phyloP scores from a whole-genome alignment of 2,329 filamentous ascomycete genomes.

The Aspergillus awamori region DNA sequence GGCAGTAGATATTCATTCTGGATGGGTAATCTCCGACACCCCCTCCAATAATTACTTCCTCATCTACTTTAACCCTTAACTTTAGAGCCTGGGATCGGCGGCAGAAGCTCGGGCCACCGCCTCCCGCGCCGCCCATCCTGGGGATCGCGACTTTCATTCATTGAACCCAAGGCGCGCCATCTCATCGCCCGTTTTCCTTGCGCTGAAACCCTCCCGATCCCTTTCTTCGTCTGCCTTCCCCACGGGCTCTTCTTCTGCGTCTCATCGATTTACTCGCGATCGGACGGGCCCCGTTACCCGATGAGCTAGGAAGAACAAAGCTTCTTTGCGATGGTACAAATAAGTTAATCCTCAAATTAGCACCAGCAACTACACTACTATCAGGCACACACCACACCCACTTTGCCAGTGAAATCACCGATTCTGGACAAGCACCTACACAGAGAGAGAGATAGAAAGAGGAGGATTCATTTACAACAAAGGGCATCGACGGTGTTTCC shows the following conservation, averaged over 20 bases:
- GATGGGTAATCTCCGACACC: too few relatives aligned
- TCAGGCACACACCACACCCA: slow-evolving; percentile 20
- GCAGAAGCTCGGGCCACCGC: slow-evolving; percentile 40
- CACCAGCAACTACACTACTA: background rate
- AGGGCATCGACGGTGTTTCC: slow-evolving; percentile 13
- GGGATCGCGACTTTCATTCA: slow-evolving; percentile 42
- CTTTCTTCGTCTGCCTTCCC: background rate
- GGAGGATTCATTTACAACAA: background rate
- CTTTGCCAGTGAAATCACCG: slow-evolving; percentile 19
- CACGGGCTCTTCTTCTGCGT: background rate
- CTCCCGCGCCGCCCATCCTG: slow-evolving; percentile 29
- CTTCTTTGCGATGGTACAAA: slow-evolving; percentile 34
- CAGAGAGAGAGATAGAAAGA: slow-evolving; percentile 8
- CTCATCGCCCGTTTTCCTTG: slow-evolving; percentile 19
- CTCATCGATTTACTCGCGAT: background rate
- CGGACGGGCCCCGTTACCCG: slow-evolving; percentile 8
- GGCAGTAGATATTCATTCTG: background rate
- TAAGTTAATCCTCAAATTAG: slow-evolving; percentile 21
- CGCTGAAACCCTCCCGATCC: background rate
- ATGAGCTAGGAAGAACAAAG: slow-evolving; percentile 15
- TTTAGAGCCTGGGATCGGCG: slow-evolving; percentile 9
- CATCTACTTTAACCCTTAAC: too few relatives aligned
- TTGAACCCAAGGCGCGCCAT: slow-evolving; percentile 27
- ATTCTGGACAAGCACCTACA: background rate
- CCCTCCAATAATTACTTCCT: too few relatives aligned